Base-by-base conservation (phyloP, 345 rosid species). In the Gossypium thurberi region DNA sequence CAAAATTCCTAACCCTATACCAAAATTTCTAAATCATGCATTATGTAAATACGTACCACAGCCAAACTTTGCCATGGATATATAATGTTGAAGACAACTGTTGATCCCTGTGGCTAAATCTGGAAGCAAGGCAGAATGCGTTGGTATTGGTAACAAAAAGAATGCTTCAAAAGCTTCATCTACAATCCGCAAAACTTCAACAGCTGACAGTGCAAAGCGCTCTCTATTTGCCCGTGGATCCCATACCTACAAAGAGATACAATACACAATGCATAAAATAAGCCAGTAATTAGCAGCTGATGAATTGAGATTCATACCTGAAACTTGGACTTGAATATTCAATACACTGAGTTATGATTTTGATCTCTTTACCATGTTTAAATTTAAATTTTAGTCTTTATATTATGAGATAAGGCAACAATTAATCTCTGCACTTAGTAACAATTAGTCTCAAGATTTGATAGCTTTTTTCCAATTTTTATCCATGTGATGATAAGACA, bases 131-230 rank as follows among this genome's bases (percentile, higher is more conserved):
- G 80, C 87, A 23, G 88, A 83, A 83, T 92, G 97, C 83, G 85
- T 56, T 18, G 90, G 89, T 78, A 95, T 90, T 12, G 98, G 97
- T 74, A 95, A 77, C 78, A 91, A 86, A 81, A 95, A 93, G 84
- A 91, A 93, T 2, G 97, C 98, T 64, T 91, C 97, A 81, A 90
- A 71, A 23, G 97, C 89, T 82, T 95, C 99, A 83, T 95, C 97
- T 50, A 91, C 84, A 61, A 81, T 86, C 74, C 92, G 83, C 43
- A 95, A 73, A 47, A 93, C 97, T 85, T 95, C 98, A 62, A 93
- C 90, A 1, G 85, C 88, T 72, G 99, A 95, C 37, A 96, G 87
- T 81, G 97, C 96, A 75, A 81, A 79, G 28, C 85, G 83, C 53
- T 91, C 91, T 82, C 84, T 85, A 84, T 89, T 95, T 52, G 84